These are phyloP conservation scores for Penicillium sp. DNA, from an alignment of 2,329 filamentous ascomycete genomes.

Conservation along the genomic window DNA sequence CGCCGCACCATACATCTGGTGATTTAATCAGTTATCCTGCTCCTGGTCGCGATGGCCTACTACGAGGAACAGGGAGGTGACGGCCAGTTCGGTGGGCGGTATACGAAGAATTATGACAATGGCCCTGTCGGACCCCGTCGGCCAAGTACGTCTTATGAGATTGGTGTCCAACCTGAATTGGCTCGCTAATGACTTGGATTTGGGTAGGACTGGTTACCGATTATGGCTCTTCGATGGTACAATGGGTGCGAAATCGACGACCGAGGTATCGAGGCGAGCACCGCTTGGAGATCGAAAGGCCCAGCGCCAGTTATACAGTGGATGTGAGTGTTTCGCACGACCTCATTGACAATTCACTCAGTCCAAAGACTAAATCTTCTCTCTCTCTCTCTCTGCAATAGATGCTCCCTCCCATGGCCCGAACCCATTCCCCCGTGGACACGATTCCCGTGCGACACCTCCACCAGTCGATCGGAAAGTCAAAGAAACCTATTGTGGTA, in stretches of 20 bases:
- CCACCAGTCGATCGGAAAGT: conserved; percentile 97
- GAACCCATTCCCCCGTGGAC: conserved; percentile 68
- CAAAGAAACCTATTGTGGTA: conserved; percentile 94
- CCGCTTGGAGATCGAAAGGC: conserved; percentile 71
- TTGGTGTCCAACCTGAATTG: too few relatives aligned
- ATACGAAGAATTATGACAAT: conserved; percentile 30
- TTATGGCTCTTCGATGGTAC: conserved; percentile 81
- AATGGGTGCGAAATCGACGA: conserved; percentile 82
- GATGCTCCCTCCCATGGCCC: conserved; percentile 81
- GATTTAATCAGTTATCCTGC: not conserved
- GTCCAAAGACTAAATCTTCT: conserved; percentile 7
- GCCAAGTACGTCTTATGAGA: conserved; percentile 31
- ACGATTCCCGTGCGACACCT: conserved; percentile 91
- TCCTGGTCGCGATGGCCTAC: conserved; percentile 30
- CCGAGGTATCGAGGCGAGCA: conserved; percentile 68
- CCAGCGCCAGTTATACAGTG: conserved; percentile 81
- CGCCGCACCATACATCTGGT: not conserved
- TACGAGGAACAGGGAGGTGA: conserved; percentile 39
- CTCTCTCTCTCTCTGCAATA: conserved; percentile 41
- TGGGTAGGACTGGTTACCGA: conserved; percentile 76
- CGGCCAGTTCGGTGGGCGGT: conserved; percentile 27
- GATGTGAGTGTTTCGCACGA: conserved; percentile 56
- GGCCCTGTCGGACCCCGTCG: conserved; percentile 36
- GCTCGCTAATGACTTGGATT: too few relatives aligned
- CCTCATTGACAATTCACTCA: not conserved